These are phyloP conservation scores for Ophiostoma australiae DNA, from an alignment of 2,329 filamentous ascomycete species.

Conservation along the genomic window DNA sequence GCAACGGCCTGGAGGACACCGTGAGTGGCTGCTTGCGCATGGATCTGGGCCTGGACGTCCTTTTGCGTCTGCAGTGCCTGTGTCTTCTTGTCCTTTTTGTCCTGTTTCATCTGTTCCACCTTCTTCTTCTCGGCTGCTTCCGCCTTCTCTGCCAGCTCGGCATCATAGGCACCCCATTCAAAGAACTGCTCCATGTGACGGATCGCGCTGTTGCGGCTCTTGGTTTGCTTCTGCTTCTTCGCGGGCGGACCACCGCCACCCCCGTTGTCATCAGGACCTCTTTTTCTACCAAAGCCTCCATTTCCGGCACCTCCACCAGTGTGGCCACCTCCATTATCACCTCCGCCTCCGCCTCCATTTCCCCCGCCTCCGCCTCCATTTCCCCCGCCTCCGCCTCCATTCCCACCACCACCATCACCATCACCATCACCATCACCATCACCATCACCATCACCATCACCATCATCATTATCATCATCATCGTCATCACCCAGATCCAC, in stretches of 20 bases:
- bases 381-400: background rate
- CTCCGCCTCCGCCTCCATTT: no score
- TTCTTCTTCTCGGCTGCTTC: background rate
- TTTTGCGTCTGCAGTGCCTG: background rate
- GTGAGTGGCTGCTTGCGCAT: background rate
- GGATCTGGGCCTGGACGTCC: background rate
- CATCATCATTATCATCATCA: background rate
- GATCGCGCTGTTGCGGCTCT: background rate
- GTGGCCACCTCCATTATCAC: no score
- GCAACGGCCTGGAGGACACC: background rate
- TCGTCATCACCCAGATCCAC: background rate
- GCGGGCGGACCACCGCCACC: background rate
- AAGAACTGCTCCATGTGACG: constrained; percentile 11
- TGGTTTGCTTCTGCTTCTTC: background rate
- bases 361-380: background rate
- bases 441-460: no score
- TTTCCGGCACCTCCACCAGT: no score
- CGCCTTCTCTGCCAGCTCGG: background rate
- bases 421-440: background rate
- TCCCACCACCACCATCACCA: background rate
- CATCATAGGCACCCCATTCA: constrained; percentile 12
- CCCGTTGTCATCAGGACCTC: no score
- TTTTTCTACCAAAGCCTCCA: no score
- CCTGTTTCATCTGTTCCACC: background rate
- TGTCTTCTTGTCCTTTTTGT: background rate